These are phyloP conservation scores for Calocybe gangraenosa DNA, from an alignment of 768 basidiomycete genomes.

Conservation along the genomic window DNA sequence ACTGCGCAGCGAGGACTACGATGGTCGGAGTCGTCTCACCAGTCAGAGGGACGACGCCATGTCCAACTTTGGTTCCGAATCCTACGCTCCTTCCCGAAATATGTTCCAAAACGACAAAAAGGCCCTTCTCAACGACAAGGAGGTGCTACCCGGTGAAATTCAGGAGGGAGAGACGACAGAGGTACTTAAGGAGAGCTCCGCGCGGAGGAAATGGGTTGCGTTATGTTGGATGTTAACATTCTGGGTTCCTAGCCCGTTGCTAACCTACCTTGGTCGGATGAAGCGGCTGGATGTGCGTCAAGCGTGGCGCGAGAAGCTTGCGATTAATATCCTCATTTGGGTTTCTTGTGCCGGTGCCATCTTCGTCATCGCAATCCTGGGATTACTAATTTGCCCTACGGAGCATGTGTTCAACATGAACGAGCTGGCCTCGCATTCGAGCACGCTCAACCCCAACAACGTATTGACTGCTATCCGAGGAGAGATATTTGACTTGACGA, in stretches of 20 bases:
- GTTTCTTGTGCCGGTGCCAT: conserved; percentile 83
- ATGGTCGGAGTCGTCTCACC: conserved; percentile 73
- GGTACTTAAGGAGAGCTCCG: conserved; percentile 76
- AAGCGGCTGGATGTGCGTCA: conserved; percentile 91
- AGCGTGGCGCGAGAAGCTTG: conserved; percentile 97
- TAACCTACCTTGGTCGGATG: conserved; percentile 82
- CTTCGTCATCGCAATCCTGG: conserved; percentile 90
- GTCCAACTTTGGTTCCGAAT: conserved; percentile 86
- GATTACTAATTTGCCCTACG: conserved; percentile 87
- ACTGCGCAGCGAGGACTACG: conserved; percentile 72
- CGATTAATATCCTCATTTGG: conserved; percentile 95
- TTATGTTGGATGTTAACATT: conserved; percentile 88
- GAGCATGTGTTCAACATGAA: conserved; percentile 82
- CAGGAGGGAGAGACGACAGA: conserved; percentile 88
- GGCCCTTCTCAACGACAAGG: conserved; percentile 65
- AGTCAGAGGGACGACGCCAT: conserved; percentile 72
- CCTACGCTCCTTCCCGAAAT: conserved; percentile 90
- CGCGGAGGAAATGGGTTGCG: conserved; percentile 82
- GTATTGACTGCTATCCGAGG: conserved; percentile 84
- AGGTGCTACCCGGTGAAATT: conserved; percentile 79
- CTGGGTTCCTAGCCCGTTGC: conserved; percentile 76
- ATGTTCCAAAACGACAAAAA: conserved; percentile 89
- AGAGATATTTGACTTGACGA: conserved; percentile 88
- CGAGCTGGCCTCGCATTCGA: conserved; percentile 76
- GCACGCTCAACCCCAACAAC: conserved; percentile 58